Conservation (phyloP, 352 stramenopile genomes). For the Phytophthora palmivora region DNA sequence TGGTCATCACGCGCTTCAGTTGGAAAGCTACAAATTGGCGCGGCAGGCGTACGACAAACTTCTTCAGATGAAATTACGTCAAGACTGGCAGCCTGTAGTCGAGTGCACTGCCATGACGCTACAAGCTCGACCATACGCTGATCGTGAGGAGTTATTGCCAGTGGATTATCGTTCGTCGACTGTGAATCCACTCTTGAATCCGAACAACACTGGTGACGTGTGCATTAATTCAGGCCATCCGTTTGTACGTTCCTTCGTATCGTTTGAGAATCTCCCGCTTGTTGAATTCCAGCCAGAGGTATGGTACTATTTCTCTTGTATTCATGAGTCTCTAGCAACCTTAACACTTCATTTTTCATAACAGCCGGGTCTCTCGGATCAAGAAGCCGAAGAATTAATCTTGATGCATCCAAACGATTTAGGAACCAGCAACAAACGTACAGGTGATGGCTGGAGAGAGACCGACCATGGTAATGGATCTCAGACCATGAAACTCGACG, state of each 20-base stretch:
- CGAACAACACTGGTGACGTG: conserved; percentile 87
- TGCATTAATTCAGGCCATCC: conserved; percentile 94
- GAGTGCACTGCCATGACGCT: conserved; percentile 94
- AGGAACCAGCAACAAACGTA: conserved; percentile 22
- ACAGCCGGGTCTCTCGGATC: conserved; percentile 75
- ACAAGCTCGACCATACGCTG: conserved; percentile 92
- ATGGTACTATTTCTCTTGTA: conserved; percentile 17
- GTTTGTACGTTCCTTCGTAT: conserved; percentile 95
- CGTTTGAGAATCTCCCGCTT: conserved; percentile 95
- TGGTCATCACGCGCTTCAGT: conserved; percentile 89
- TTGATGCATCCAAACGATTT: conserved; percentile 57
- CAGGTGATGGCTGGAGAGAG: conserved; percentile 57
- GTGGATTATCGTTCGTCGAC: conserved; percentile 96
- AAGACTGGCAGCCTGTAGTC: conserved; percentile 86
- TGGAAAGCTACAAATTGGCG: conserved; percentile 94
- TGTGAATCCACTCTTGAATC: conserved; percentile 93
- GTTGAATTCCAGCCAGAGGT: conserved; percentile 93
- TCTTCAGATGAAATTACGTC: conserved; percentile 87
- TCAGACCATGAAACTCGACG: conserved; percentile 83
- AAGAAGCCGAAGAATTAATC: conserved; percentile 88
- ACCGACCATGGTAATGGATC: conserved; percentile 69
- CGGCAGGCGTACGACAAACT: conserved; percentile 94
- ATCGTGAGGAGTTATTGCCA: conserved; percentile 94
- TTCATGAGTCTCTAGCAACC: background rate
- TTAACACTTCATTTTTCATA: conserved; percentile 7